Evolutionary conservation across 2,329 filamentous ascomycete genomes (phyloP), one percentile per base, ranked within the genome.

Genomic region (Dactylellina cionopaga): DNA sequence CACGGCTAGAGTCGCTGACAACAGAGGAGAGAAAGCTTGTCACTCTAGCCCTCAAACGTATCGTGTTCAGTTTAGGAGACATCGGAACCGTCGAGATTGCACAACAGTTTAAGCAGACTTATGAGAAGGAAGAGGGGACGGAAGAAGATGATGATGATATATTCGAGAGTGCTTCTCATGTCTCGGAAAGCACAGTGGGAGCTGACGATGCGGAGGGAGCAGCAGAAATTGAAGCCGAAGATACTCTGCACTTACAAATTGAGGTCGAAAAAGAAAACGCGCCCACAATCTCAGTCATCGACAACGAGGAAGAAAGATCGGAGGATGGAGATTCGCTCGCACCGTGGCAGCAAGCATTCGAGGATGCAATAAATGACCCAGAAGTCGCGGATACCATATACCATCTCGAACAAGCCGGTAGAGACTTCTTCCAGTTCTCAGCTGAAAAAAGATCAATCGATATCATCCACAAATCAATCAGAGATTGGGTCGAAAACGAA

Each of bases 401-500:
- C 31, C 68, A 72, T 44, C 35, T 72, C 22, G 68, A 72, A 54
- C 59, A 65, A 60, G 68, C 59, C n/a, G 68, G 68, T 11, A 35
- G 68, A 22, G 68, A 72, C 37, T 72, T 72, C 25, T 72, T 72
- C 46, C 59, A 72, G 25, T 72, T 72, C 17, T 72, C 68, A 9
- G 29, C 51, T 5, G 68, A 72, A 35, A 72, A 65, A 39, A 59
- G 43, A 17, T 54, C 44, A 13, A 72, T 72, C 37, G 68, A 65
- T 49, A 52, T 72, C 9, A 72, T 72, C 29, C 68, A 72, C 59
- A 72, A 72, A n/a, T 72, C 68, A 15, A 59, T 72, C 15, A 33
- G 68, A 59, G 68, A 72, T 29, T 72, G 68, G 68, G 68, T 72
- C 2, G 68, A 72, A 54, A 72, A 72, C 13, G 68, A 72, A 35